These are phyloP conservation scores for Botrytis porri DNA, from an alignment of 2,329 filamentous ascomycete genomes.

Conservation along the genomic window DNA sequence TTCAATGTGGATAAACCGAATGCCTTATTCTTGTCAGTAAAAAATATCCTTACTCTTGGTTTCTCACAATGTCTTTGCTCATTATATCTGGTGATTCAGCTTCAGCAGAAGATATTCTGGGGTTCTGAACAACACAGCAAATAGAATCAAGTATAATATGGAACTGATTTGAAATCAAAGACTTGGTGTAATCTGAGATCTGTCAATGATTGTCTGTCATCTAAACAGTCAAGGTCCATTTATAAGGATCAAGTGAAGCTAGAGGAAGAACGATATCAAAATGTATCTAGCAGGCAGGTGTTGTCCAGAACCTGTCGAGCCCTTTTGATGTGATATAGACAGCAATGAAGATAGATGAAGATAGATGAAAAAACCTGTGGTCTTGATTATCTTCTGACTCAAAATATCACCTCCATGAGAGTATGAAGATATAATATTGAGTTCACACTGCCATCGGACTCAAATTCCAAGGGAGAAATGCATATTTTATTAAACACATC, in stretches of 20 bases:
- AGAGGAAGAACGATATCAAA: neutral
- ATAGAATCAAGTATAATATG: neutral
- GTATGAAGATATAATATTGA: neutral
- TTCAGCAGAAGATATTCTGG: neutral
- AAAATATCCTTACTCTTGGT: neutral
- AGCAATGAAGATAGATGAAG: neutral
- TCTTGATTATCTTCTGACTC: neutral
- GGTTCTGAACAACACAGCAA: neutral
- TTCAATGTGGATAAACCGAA: neutral
- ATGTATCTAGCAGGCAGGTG: neutral
- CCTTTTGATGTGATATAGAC: neutral
- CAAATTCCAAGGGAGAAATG: neutral
- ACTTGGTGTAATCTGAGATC: neutral
- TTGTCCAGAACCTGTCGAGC: neutral
- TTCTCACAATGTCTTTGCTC: neutral
- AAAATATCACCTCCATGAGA: neutral
- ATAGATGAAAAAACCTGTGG: neutral
- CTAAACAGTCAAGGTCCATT: neutral
- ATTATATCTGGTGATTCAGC: neutral
- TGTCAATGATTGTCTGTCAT: neutral
- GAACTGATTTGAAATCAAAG: neutral
- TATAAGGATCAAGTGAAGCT: neutral
- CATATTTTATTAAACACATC: constrained; percentile 19
- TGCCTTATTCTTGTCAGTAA: neutral
- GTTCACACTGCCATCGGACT: neutral